phyloP scores from a whole-genome alignment of 202 grass and related monocot species.

The Alloteropsis angusta region DNA sequence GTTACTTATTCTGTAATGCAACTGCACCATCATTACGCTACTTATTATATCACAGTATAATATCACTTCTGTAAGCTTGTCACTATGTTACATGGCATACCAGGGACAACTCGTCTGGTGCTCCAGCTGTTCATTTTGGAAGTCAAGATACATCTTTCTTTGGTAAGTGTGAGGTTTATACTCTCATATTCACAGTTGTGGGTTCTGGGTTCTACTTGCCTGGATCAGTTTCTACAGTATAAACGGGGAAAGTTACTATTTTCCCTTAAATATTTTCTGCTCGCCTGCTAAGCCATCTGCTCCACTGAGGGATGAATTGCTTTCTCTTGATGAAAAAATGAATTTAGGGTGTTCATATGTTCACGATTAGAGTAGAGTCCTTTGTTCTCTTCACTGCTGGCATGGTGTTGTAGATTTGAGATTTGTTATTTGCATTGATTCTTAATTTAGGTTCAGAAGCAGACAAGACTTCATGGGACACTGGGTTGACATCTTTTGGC shows the following conservation, averaged over 20 bases:
- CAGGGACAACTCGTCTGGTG: slow-evolving; percentile 55
- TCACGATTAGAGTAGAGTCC: background rate
- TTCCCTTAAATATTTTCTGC: background rate
- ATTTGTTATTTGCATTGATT: slow-evolving; percentile 26
- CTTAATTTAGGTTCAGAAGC: slow-evolving; percentile 46
- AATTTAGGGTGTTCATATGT: background rate
- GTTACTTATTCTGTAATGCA: background rate
- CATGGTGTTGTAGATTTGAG: background rate
- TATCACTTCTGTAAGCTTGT: slow-evolving; percentile 15
- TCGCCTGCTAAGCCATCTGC: background rate
- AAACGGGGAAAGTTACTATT: background rate
- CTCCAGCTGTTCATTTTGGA: slow-evolving; percentile 55
- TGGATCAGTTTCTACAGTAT: background rate
- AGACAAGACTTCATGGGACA: slow-evolving; percentile 59
- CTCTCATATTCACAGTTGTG: background rate
- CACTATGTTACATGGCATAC: slow-evolving; percentile 14
- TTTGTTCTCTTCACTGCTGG: background rate
- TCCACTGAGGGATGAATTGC: background rate
- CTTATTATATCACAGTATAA: background rate
- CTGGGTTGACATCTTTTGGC: slow-evolving; percentile 63
- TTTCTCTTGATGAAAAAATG: background rate
- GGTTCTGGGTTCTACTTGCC: background rate
- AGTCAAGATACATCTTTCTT: slow-evolving; percentile 35
- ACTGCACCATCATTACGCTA: background rate
- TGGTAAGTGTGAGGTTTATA: slow-evolving; percentile 31